phyloP scores from a whole-genome alignment of 2,329 filamentous ascomycete species.

The Apiospora kogelbergensis region DNA sequence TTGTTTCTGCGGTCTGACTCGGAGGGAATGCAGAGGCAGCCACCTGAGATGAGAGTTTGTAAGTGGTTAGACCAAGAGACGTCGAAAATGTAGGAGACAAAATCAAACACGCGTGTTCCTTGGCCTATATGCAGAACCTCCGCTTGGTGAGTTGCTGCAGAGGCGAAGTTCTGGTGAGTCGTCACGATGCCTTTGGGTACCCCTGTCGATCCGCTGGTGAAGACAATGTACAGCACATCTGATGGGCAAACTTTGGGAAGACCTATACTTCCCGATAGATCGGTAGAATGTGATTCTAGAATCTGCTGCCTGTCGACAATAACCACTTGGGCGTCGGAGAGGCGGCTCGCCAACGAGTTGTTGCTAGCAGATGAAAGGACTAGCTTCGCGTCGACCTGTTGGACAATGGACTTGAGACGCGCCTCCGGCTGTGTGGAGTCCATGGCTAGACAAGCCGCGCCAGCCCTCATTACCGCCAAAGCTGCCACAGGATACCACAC shows the following conservation, averaged over 20 bases:
- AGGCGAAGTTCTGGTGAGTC: conserved; percentile 16
- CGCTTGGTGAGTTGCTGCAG: conserved; percentile 15
- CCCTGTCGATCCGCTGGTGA: not conserved
- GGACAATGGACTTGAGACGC: not conserved
- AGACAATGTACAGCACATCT: conserved; percentile 3
- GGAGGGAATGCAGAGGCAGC: conserved; percentile 31
- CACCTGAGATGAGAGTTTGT: conserved; percentile 28
- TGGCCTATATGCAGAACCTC: conserved; percentile 12
- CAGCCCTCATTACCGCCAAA: not conserved
- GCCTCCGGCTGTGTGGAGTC: not conserved
- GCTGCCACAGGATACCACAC: conserved; percentile 7
- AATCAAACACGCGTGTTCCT: conserved; percentile 19
- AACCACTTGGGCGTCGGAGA: not conserved
- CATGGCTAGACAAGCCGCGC: conserved; percentile 7
- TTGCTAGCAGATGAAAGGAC: not conserved
- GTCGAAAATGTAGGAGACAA: conserved; percentile 36
- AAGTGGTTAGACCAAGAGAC: conserved; percentile 36
- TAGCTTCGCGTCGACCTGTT: not conserved
- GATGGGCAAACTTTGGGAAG: not conserved
- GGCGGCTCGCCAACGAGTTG: not conserved
- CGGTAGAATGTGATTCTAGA: not conserved
- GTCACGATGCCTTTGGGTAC: not conserved
- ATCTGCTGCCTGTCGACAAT: not conserved
- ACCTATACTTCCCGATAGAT: not conserved
- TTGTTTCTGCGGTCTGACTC: not conserved